Conservation (phyloP, 1,139 yeast species). For the Suhomyces taliae region DNA sequence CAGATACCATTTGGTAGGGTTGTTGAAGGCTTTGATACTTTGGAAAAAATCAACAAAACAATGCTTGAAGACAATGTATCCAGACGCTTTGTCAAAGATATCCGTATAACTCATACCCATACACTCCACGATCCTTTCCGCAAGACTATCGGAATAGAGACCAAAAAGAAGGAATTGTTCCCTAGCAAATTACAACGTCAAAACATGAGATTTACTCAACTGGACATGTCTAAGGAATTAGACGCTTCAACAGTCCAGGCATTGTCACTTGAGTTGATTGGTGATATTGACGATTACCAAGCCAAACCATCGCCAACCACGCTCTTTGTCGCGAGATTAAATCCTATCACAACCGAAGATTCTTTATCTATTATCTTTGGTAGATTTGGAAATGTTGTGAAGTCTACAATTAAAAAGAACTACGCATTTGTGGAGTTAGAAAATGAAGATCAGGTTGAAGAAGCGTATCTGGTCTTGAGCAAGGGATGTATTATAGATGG, state of each 20-base stretch:
- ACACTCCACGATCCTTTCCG: constrained; percentile 57
- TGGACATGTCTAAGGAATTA: constrained; percentile 14
- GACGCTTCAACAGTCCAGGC: constrained; percentile 53
- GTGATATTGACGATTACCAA: constrained; percentile 62
- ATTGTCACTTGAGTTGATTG: constrained; percentile 60
- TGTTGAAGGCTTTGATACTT: constrained; percentile 50
- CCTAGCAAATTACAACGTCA: constrained; percentile 13
- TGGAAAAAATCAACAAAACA: constrained; percentile 44
- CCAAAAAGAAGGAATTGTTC: background rate
- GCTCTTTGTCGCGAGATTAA: constrained; percentile 62
- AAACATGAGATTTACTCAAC: constrained; percentile 11
- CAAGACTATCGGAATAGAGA: background rate
- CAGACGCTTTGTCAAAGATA: constrained; percentile 45
- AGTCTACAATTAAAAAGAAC: constrained; percentile 21
- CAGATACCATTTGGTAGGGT: constrained; percentile 49
- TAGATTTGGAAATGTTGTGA: constrained; percentile 54
- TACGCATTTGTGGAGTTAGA: constrained; percentile 66
- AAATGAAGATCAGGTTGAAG: constrained; percentile 50
- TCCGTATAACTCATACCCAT: constrained; percentile 52
- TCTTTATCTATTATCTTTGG: constrained; percentile 56
- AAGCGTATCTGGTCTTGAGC: constrained; percentile 56
- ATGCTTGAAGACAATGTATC: constrained; percentile 31
- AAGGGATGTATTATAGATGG: constrained; percentile 63
- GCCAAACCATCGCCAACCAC: constrained; percentile 62
- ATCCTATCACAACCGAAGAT: constrained; percentile 56